These are phyloP conservation scores for Calonectria hongkongensis DNA, from an alignment of 2,329 filamentous ascomycete species.

Conservation along the genomic window DNA sequence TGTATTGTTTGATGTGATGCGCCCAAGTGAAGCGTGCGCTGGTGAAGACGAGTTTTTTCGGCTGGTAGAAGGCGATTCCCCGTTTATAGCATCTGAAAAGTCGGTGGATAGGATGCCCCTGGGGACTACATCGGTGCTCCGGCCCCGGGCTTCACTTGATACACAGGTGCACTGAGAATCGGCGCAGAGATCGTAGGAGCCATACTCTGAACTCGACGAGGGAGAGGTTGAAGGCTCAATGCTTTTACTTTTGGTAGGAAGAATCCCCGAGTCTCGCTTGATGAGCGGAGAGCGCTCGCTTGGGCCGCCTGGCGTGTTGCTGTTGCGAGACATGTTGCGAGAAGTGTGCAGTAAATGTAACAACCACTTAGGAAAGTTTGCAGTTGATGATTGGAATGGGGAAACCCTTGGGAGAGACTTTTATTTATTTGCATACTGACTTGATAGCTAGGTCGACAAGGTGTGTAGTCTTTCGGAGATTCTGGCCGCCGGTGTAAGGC, in stretches of 20 bases:
- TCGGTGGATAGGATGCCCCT: neutral
- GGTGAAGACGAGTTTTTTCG: neutral
- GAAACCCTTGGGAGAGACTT: too few relatives aligned
- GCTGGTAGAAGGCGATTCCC: neutral
- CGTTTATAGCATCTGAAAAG: neutral
- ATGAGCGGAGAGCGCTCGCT: neutral
- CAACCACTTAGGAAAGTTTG: neutral
- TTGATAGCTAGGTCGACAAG: neutral
- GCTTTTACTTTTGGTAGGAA: neutral
- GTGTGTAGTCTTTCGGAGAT: neutral
- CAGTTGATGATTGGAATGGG: neutral
- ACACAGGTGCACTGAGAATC: neutral
- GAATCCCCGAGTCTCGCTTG: too few relatives aligned
- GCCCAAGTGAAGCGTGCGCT: neutral
- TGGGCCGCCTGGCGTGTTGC: neutral
- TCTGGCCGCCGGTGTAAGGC: neutral
- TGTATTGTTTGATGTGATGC: neutral
- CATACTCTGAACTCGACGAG: neutral
- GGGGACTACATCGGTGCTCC: neutral
- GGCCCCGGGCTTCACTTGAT: neutral
- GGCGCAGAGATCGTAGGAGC: slow-evolving; percentile 12
- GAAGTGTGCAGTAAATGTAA: neutral
- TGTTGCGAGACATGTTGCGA: neutral
- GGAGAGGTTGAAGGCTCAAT: neutral
- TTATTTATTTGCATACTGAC: too few relatives aligned